phyloP scores from a whole-genome alignment of 441 rosid genomes.

The Jatropha podagrica region DNA sequence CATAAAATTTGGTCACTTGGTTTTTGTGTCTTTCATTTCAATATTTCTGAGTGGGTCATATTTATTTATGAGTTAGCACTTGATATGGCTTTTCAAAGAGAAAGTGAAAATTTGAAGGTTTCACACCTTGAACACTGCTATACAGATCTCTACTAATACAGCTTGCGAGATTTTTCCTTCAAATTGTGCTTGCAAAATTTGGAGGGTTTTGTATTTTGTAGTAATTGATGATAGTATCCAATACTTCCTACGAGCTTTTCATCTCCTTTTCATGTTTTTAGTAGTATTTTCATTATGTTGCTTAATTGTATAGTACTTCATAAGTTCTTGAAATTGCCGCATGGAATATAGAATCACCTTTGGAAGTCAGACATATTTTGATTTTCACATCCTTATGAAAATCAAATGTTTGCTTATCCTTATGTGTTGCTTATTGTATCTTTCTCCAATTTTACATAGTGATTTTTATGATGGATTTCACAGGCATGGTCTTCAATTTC shows the following conservation, averaged over 20 bases:
- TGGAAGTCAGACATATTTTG: neutral
- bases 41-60: neutral
- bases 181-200: neutral
- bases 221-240: neutral
- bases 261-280: neutral
- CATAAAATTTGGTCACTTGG: neutral
- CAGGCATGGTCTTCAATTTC: slow-evolving; percentile 57
- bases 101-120: neutral
- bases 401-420: neutral
- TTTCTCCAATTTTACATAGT: neutral
- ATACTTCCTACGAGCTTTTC: neutral
- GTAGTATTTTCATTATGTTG: neutral
- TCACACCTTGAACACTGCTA: neutral
- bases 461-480: slow-evolving; percentile 14
- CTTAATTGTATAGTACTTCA: neutral
- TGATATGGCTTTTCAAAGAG: neutral
- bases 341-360: neutral
- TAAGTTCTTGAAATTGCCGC: neutral
- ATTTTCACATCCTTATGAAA: neutral
- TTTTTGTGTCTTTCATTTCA: neutral
- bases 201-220: neutral
- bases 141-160: neutral
- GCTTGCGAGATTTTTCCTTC: neutral
- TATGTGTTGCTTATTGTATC: neutral
- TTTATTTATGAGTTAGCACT: neutral